These are phyloP conservation scores for Calonectria henricotiae DNA, from an alignment of 2,329 filamentous ascomycete species.

Conservation along the genomic window DNA sequence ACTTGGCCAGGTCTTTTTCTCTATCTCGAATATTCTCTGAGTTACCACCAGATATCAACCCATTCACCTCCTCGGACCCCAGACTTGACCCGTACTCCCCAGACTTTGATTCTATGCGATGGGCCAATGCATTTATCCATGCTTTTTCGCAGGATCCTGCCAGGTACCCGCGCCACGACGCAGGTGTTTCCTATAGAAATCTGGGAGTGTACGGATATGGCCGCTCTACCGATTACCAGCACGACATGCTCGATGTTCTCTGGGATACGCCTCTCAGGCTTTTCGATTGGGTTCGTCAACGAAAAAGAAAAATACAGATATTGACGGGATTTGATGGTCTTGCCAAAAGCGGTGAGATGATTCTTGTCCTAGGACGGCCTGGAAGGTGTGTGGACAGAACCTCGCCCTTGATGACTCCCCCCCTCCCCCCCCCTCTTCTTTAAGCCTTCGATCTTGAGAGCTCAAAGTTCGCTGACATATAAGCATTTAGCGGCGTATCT, in stretches of 20 bases:
- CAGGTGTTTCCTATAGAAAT: slow-evolving; percentile 40
- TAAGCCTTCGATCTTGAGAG: neutral
- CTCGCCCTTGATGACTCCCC: neutral
- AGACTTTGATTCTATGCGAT: slow-evolving; percentile 35
- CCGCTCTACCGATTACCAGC: slow-evolving; percentile 38
- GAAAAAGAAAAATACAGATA: slow-evolving; percentile 39
- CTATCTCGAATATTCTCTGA: slow-evolving; percentile 37
- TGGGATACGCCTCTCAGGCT: slow-evolving; percentile 33
- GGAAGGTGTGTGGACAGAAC: slow-evolving; percentile 40
- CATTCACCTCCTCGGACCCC: slow-evolving; percentile 36
- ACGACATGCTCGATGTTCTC: slow-evolving; percentile 37
- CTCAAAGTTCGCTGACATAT: neutral
- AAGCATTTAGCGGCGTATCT: slow-evolving; percentile 35
- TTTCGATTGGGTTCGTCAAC: slow-evolving; percentile 22
- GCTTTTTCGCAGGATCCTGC: slow-evolving; percentile 42
- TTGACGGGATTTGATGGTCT: slow-evolving; percentile 41
- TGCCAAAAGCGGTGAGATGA: slow-evolving; percentile 40
- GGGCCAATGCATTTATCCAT: slow-evolving; percentile 39
- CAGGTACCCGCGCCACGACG: slow-evolving; percentile 41
- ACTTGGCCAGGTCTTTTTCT: slow-evolving; percentile 43
- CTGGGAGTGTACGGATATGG: slow-evolving; percentile 39
- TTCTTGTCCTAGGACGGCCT: slow-evolving; percentile 41
- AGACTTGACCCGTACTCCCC: slow-evolving; percentile 40
- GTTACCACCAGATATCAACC: slow-evolving; percentile 27
- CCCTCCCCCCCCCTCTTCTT: too few species aligned